Evolutionary conservation across 1,284 basidiomycete genomes (phyloP).

Genomic region (Coriolopsis trogii): DNA sequence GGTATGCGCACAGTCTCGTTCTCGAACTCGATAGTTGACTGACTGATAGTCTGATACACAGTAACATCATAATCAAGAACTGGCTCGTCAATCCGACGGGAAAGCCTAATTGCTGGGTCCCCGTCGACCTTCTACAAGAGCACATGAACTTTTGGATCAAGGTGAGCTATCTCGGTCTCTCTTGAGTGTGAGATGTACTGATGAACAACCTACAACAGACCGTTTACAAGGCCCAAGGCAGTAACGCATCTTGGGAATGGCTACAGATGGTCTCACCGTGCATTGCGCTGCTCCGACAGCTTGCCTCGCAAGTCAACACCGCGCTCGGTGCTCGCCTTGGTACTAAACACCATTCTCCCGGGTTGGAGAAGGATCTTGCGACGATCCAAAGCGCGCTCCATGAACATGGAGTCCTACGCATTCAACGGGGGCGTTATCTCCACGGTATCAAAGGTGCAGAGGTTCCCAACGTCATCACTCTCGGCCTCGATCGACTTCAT

Average conservation of each 20-base stretch:
- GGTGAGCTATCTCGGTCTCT: constrained; percentile 13
- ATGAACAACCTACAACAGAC: constrained; percentile 20
- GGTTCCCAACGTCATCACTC: neutral
- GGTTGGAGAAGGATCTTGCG: constrained; percentile 21
- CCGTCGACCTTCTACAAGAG: constrained; percentile 44
- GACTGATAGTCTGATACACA: neutral
- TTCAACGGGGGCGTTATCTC: neutral
- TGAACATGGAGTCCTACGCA: neutral
- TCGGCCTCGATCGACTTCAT: neutral
- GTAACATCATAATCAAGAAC: constrained; percentile 29
- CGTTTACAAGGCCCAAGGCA: constrained; percentile 39
- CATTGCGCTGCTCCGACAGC: constrained; percentile 35
- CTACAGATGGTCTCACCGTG: constrained; percentile 40
- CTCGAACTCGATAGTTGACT: neutral
- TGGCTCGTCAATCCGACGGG: constrained; percentile 44
- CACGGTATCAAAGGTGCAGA: neutral
- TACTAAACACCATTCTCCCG: constrained; percentile 29
- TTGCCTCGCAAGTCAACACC: constrained; percentile 33
- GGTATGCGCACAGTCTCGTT: neutral
- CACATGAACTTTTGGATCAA: constrained; percentile 45
- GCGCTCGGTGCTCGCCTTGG: constrained; percentile 37
- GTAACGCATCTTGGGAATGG: constrained; percentile 43
- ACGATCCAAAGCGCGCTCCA: neutral
- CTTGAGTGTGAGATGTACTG: neutral
- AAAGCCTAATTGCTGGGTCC: constrained; percentile 32